Evolutionary conservation across 768 basidiomycete species (phyloP), one percentile per base, ranked within the genome.

Genomic region (Pulveroboletus frians): DNA sequence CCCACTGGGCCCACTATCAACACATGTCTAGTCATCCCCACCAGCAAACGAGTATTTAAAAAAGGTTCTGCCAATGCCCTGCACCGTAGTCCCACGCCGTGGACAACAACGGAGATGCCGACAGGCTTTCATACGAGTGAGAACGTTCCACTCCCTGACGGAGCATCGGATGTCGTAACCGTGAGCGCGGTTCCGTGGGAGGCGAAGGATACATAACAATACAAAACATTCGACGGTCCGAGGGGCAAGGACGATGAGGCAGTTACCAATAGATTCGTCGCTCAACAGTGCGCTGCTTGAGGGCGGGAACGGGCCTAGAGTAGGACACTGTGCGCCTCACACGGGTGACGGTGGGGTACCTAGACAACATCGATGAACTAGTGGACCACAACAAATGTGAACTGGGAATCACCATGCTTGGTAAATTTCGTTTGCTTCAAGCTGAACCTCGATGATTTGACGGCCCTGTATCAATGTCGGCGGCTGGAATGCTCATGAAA

Each of bases 331-430:
- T 84, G 54, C 89, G 84, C 60, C 76, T 79, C 48, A 92, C 80
- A 54, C 85, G 85, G 50, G 86, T 85, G 43, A 92, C 83, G 39
- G 78, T 73, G n/a, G 88, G 89, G 62, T 84, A 83, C 81, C 83
- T 85, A 49, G 40, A 37, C 11, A n/a, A 36, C 4, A 39, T 43
- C 39, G 27, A 47, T 55, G 35, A 58, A 51, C 18, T 11, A 31
- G 23, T 32, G 34, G 27, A 47, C 30, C 17, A 9, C n/a, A 46
- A 15, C 3, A 3, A 51, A 45, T 8, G 15, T 15, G 14, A 0
- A 30, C 18, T n/a, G 5, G 38, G 27, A 61, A 67, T 51, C 54
- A 84, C 83, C 80, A 85, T 38, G 84, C 82, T 47, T 84, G 71
- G 76, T 83, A 85, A 47, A 88, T 61, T 47, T 85, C 80, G 26